phyloP scores from a whole-genome alignment of 2,329 filamentous ascomycete genomes.

The Colletotrichum chrysophilum region DNA sequence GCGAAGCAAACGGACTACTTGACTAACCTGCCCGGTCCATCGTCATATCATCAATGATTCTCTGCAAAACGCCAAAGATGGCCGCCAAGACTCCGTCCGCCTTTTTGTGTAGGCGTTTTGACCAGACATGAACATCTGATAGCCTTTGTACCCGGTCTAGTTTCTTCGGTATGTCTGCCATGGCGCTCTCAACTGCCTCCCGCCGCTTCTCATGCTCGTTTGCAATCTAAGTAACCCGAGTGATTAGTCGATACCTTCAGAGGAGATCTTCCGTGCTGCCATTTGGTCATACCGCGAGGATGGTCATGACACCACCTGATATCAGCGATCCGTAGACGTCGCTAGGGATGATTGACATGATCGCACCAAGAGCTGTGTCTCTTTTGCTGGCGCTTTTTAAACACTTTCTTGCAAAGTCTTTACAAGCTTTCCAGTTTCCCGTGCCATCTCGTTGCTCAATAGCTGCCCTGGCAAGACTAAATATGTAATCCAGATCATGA shows the following conservation, averaged over 20 bases:
- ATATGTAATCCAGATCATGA: neutral
- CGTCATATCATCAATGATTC: neutral
- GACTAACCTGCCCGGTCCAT: neutral
- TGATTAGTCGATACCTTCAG: no score
- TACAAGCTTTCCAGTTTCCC: neutral
- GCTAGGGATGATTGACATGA: neutral
- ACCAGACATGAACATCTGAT: neutral
- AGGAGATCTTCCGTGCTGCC: fast-evolving
- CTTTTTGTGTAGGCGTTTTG: neutral
- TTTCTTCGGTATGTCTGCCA: neutral
- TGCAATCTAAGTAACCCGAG: neutral
- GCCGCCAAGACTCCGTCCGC: neutral
- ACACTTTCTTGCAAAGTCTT: neutral
- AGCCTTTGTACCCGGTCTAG: neutral
- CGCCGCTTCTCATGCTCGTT: neutral
- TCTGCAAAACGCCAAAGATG: neutral
- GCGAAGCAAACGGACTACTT: neutral
- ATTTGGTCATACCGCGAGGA: neutral
- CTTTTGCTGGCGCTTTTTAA: neutral
- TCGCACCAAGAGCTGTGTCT: neutral
- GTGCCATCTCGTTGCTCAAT: neutral
- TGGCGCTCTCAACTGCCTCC: neutral
- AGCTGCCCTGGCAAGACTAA: neutral
- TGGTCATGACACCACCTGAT: neutral
- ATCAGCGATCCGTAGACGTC: neutral